Conservation (phyloP, 1,139 yeast species). For the Suhomyces terraborum region DNA sequence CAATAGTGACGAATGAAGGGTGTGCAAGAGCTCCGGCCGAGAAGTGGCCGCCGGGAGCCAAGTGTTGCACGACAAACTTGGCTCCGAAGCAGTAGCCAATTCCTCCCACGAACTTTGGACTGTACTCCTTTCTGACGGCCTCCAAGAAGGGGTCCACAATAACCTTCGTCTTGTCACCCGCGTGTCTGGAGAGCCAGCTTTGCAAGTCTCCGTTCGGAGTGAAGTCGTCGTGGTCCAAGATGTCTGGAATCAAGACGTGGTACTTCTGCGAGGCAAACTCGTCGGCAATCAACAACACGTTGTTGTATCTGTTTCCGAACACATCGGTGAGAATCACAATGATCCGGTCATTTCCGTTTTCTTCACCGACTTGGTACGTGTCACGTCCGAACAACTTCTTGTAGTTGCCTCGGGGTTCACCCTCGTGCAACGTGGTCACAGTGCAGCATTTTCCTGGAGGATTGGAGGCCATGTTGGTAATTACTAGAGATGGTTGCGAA, state of each 20-base stretch:
- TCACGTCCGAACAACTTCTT: slow-evolving; percentile 47
- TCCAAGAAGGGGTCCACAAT: slow-evolving; percentile 45
- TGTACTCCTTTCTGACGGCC: slow-evolving; percentile 42
- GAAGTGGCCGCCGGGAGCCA: slow-evolving; percentile 48
- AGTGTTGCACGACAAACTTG: slow-evolving; percentile 58
- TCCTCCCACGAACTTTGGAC: slow-evolving; percentile 57
- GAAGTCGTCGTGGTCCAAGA: slow-evolving; percentile 59
- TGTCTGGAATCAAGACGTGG: slow-evolving; percentile 73
- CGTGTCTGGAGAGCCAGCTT: slow-evolving; percentile 59
- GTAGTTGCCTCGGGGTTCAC: slow-evolving; percentile 49
- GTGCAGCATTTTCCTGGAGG: slow-evolving; percentile 56
- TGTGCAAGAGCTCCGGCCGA: slow-evolving; percentile 76
- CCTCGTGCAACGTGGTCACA: slow-evolving; percentile 48
- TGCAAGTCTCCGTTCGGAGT: slow-evolving; percentile 28
- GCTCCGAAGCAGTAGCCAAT: slow-evolving; percentile 90
- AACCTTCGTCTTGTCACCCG: slow-evolving; percentile 44
- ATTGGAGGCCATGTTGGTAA: slow-evolving; percentile 51
- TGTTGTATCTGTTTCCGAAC: slow-evolving; percentile 59
- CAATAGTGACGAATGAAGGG: slow-evolving; percentile 69
- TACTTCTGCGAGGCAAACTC: slow-evolving; percentile 57
- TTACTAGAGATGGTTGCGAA: background rate
- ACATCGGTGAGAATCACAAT: slow-evolving; percentile 71
- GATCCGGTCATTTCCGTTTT: slow-evolving; percentile 43
- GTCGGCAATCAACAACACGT: slow-evolving; percentile 69
- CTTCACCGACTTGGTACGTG: slow-evolving; percentile 58